phyloP scores from a whole-genome alignment of 179 eudicot genomes.

The Silene coronaria region DNA sequence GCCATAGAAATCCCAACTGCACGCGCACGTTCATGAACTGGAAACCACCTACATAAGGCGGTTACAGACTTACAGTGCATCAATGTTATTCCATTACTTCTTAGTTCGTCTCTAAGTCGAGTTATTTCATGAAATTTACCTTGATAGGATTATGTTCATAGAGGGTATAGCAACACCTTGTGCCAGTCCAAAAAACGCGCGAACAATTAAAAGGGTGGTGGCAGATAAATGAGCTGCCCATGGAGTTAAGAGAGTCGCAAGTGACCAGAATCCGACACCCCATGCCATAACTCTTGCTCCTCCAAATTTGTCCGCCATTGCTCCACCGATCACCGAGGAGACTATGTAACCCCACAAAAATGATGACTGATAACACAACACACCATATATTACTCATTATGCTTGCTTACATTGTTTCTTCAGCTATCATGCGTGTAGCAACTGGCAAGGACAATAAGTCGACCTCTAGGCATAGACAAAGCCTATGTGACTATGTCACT shows the following conservation, averaged over 20 bases:
- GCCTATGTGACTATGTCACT: neutral
- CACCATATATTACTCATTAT: neutral
- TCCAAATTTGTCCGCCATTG: slow-evolving; percentile 82
- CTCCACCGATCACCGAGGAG: slow-evolving; percentile 85
- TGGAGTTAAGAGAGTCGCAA: slow-evolving; percentile 85
- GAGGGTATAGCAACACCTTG: slow-evolving; percentile 94
- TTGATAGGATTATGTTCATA: slow-evolving; percentile 76
- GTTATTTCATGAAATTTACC: slow-evolving; percentile 30
- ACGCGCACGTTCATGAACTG: slow-evolving; percentile 72
- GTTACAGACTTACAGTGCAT: neutral
- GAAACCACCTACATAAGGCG: slow-evolving; percentile 68
- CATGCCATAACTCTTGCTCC: slow-evolving; percentile 77
- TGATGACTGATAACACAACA: slow-evolving; percentile 56
- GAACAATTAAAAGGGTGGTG: slow-evolving; percentile 51
- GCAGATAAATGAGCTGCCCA: slow-evolving; percentile 85
- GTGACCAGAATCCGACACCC: slow-evolving; percentile 89
- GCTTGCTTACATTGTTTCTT: neutral
- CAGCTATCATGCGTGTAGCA: neutral
- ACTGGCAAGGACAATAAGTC: neutral
- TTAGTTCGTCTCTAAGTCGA: neutral
- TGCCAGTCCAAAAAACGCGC: slow-evolving; percentile 82
- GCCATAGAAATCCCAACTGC: slow-evolving; percentile 95
- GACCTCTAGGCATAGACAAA: neutral
- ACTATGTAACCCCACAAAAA: slow-evolving; percentile 94
- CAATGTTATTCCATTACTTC: neutral